Evolutionary conservation across 2,329 filamentous ascomycete genomes (phyloP).

Genomic region (Botrytis hyacinthi): DNA sequence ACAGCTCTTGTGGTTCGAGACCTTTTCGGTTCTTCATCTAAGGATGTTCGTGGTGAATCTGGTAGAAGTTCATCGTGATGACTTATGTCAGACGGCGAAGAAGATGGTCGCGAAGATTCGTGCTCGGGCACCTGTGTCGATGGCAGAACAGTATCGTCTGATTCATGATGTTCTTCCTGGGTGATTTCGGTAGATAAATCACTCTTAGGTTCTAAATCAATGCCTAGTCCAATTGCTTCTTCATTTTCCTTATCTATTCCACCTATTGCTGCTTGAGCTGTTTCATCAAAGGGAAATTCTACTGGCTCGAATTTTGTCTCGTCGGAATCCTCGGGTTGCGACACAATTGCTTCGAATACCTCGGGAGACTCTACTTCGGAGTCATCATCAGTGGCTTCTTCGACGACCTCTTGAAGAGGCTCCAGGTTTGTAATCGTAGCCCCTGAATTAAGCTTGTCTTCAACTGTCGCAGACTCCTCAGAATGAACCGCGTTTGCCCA

Average conservation of each 20-base stretch:
- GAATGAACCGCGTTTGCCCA: constrained; percentile 28
- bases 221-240: background rate
- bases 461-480: background rate
- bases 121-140: constrained; percentile 23
- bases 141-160: constrained; percentile 20
- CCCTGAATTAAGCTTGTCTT: background rate
- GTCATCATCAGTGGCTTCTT: background rate
- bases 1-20: constrained; percentile 14
- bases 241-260: background rate
- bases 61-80: constrained; percentile 30
- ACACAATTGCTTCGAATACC: background rate
- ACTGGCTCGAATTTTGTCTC: background rate
- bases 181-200: background rate
- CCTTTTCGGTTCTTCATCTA: constrained; percentile 36
- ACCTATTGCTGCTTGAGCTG: too few species aligned
- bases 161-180: background rate
- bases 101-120: constrained; percentile 33
- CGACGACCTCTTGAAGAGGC: background rate
- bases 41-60: constrained; percentile 38
- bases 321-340: background rate
- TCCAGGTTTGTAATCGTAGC: background rate
- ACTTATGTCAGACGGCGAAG: constrained; percentile 36
- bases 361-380: background rate
- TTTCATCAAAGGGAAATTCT: background rate
- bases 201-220: background rate